A percentile compares a stretch with the other conserved stretches of the same genome.
phyloP scores from a whole-genome alignment of 2,329 filamentous ascomycete genomes.

The Ceratocystis albifundus region DNA sequence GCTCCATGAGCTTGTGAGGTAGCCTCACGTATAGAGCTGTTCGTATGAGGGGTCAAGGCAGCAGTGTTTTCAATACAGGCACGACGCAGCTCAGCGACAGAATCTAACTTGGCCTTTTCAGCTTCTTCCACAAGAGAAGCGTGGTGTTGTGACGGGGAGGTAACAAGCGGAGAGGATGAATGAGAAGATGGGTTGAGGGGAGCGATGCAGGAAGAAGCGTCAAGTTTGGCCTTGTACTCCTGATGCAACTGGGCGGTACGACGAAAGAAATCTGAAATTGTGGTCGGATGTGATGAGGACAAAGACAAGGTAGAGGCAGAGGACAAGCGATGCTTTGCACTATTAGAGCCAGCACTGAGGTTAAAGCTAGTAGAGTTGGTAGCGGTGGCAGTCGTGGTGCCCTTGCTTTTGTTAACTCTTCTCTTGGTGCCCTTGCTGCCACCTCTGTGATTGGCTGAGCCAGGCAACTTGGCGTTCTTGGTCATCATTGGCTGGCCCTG shows the following conservation, averaged over 20 bases:
- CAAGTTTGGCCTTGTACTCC: constrained; percentile 15
- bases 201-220: neutral
- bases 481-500: constrained; percentile 20
- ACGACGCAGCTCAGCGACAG: constrained; percentile 18
- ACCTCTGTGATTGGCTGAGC: constrained; percentile 19
- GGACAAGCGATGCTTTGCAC: neutral
- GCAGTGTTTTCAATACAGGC: constrained; percentile 27
- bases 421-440: constrained; percentile 15
- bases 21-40: constrained; percentile 33
- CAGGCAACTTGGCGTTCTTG: constrained; percentile 11
- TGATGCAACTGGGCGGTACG: constrained; percentile 20
- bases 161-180: constrained; percentile 1
- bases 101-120: constrained; percentile 25
- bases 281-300: constrained; percentile 1
- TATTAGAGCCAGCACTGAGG: constrained; percentile 11
- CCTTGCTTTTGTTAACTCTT: constrained; percentile 6
- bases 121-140: constrained; percentile 13
- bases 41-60: constrained; percentile 28
- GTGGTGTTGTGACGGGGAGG: constrained; percentile 9
- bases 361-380: constrained; percentile 7
- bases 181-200: neutral
- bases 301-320: neutral
- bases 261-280: constrained; percentile 19
- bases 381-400: neutral
- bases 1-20: neutral